Conservation (phyloP, 495 filamentous ascomycete species). For the Paragyromitra xinjiangensis region DNA sequence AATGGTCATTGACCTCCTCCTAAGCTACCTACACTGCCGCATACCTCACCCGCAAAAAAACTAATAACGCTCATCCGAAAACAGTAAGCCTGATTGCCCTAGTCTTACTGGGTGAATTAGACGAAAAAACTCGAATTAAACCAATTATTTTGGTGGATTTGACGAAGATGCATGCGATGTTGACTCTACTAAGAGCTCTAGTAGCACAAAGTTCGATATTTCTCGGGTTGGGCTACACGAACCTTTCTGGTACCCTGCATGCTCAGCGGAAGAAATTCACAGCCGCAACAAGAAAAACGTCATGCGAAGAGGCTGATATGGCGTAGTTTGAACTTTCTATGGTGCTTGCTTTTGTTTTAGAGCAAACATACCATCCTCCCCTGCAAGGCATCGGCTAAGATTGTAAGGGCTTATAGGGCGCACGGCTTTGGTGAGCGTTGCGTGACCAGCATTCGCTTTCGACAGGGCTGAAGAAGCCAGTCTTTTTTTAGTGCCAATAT, state of each 20-base stretch:
- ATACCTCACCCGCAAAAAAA: neutral
- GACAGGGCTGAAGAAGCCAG: neutral
- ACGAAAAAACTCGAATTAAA: neutral
- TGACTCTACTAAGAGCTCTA: neutral
- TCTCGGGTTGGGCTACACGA: neutral
- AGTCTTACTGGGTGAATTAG: neutral
- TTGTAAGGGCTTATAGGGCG: neutral
- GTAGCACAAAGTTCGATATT: neutral
- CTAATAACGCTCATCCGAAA: neutral
- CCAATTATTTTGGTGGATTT: neutral
- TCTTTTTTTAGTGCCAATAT: neutral
- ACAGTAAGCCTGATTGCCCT: neutral
- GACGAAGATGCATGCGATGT: neutral
- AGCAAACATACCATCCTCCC: neutral
- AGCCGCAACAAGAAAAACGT: neutral
- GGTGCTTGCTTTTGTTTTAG: neutral
- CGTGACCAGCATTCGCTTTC: neutral
- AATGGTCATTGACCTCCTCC: neutral
- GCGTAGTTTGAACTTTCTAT: neutral
- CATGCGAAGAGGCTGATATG: neutral
- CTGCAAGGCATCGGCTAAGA: neutral
- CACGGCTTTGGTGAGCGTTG: neutral
- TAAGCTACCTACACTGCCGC: neutral
- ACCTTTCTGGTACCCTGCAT: neutral
- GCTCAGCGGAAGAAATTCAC: neutral